Percentiles rank a stretch among this genome's conserved stretches.
Evolutionary conservation across 2,329 filamentous ascomycete genomes (phyloP).

Genomic region (Scedosporium boydii): DNA sequence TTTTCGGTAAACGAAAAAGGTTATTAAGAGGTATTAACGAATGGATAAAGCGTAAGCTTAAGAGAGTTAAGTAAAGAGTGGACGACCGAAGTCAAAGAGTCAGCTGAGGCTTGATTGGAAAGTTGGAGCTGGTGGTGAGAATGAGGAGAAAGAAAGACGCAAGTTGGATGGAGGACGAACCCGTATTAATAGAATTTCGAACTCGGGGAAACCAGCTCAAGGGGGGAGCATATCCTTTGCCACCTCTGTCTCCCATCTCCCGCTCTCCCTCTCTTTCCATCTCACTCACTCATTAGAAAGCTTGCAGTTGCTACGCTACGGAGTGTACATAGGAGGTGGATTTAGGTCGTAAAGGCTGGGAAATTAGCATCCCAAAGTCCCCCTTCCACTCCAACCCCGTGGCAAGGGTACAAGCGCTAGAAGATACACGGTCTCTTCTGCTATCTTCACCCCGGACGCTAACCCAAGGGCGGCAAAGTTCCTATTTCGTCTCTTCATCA

Average conservation of each 20-base stretch:
- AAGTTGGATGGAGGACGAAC: slow-evolving; percentile 7
- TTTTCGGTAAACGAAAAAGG: slow-evolving; percentile 20
- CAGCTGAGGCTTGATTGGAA: slow-evolving; percentile 27
- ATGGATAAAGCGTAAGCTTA: slow-evolving; percentile 23
- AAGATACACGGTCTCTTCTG: neutral
- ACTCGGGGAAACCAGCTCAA: neutral
- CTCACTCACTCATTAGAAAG: neutral
- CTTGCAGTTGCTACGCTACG: neutral
- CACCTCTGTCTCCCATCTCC: neutral
- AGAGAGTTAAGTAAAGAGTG: slow-evolving; percentile 35
- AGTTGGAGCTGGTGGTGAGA: slow-evolving; percentile 34
- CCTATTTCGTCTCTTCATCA: neutral
- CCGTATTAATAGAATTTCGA: slow-evolving; percentile 35
- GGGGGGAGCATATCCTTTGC: neutral
- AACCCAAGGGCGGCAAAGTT: neutral
- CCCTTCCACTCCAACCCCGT: neutral
- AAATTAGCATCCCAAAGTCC: neutral
- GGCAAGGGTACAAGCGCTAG: neutral
- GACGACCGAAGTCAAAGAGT: slow-evolving; percentile 45
- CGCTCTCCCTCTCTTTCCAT: neutral
- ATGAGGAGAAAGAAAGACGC: slow-evolving; percentile 17
- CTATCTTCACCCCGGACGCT: neutral
- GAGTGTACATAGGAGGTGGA: neutral
- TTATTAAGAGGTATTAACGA: slow-evolving; percentile 21
- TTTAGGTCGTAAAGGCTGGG: neutral